These are phyloP conservation scores for Botrytis fabae DNA, from an alignment of 2,329 filamentous ascomycete genomes.

Conservation along the genomic window DNA sequence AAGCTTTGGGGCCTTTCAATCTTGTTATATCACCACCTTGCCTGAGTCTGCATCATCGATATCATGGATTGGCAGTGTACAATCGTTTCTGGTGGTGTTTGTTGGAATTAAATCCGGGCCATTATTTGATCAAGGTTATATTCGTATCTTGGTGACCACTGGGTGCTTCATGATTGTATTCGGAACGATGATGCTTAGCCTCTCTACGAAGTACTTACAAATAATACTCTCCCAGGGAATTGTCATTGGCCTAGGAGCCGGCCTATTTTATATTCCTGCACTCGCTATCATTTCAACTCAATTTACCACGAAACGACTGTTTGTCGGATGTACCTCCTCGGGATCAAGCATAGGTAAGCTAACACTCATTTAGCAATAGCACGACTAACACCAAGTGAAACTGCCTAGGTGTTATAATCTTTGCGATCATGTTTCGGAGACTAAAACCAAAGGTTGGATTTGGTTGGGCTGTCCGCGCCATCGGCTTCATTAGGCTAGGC, in stretches of 20 bases:
- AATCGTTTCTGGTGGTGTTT: constrained; percentile 50
- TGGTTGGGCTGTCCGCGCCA: constrained; percentile 55
- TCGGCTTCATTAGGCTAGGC: constrained; percentile 50
- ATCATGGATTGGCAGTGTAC: constrained; percentile 59
- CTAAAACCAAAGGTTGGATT: constrained; percentile 46
- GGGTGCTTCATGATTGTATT: constrained; percentile 49
- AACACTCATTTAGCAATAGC: background rate
- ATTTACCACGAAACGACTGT: constrained; percentile 45
- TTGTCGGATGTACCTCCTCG: constrained; percentile 47
- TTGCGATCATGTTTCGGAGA: constrained; percentile 50
- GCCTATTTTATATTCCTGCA: constrained; percentile 2
- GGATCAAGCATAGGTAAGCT: constrained; percentile 45
- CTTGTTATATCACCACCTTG: constrained; percentile 53
- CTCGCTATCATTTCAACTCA: constrained; percentile 47
- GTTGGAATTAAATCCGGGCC: constrained; percentile 60
- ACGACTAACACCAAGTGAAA: background rate
- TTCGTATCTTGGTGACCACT: constrained; percentile 38
- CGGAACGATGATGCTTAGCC: constrained; percentile 42
- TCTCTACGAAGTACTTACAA: constrained; percentile 51
- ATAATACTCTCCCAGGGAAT: constrained; percentile 55
- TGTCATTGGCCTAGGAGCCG: constrained; percentile 41
- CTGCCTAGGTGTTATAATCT: constrained; percentile 48
- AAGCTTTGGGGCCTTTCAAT: constrained; percentile 54
- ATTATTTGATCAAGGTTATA: constrained; percentile 52
- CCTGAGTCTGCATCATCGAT: constrained; percentile 53